phyloP scores from a whole-genome alignment of 345 rosid species.

The Triadica sebifera region DNA sequence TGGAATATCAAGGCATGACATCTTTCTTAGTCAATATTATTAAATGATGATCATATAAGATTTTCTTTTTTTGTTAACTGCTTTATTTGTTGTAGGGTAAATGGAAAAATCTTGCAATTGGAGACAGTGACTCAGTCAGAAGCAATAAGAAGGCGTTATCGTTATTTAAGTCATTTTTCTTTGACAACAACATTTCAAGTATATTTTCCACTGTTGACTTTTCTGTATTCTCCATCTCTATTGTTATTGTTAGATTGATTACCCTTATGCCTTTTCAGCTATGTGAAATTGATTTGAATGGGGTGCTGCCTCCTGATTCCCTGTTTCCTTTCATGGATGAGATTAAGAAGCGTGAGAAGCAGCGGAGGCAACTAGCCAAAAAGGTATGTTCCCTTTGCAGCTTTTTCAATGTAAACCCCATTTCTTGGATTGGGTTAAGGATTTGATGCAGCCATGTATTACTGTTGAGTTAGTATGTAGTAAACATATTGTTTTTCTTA shows the following conservation, averaged over 20 bases:
- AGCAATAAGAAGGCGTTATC: conserved; percentile 79
- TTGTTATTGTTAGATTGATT: neutral
- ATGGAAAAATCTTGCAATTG: conserved; percentile 78
- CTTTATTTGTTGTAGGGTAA: conserved; percentile 47
- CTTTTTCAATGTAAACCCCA: neutral
- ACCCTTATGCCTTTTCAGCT: conserved; percentile 46
- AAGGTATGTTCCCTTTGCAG: conserved; percentile 46
- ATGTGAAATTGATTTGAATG: conserved; percentile 86
- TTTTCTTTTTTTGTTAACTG: neutral
- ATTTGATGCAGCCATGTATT: neutral
- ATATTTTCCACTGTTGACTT: conserved; percentile 14
- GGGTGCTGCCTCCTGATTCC: conserved; percentile 56
- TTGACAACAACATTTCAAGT: conserved; percentile 86
- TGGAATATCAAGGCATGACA: neutral
- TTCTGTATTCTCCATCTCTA: neutral
- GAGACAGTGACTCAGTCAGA: conserved; percentile 85
- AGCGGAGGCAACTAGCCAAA: conserved; percentile 68
- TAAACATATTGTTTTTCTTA: neutral
- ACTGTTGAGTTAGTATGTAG: neutral
- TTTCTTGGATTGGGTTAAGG: neutral
- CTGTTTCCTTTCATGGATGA: conserved; percentile 81
- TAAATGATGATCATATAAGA: neutral
- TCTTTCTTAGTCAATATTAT: neutral
- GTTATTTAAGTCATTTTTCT: conserved; percentile 87
- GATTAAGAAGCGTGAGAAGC: conserved; percentile 80